Base-by-base conservation (phyloP, 768 basidiomycete species). In the Lentinula sp. region DNA sequence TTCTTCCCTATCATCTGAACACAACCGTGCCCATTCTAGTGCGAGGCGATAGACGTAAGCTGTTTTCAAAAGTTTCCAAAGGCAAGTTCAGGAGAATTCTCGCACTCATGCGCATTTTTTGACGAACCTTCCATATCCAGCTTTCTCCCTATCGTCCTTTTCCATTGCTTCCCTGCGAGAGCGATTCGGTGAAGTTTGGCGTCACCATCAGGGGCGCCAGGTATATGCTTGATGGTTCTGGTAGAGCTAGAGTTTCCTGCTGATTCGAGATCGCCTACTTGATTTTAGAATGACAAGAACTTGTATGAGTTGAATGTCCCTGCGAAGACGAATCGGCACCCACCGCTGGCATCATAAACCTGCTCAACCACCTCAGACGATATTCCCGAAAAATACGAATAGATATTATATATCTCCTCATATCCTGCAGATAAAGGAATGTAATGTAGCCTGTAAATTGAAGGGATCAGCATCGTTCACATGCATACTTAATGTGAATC, bases 111-210 rank as follows among this genome's bases (percentile, higher is more conserved):
- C 28, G 28, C 28, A 28, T 28, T 28, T 28, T 28, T 28, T 4
- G 28, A 28, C 28, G 28, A 28, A 18, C 45, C 45, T 83, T 98
- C 93, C 91, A 97, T 94, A 75, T 98, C 96, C 59, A 88, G 78
- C 61, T 81, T 85, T 54, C 96, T 75, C 23, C 92, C 93, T 18
- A 93, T 81, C 1, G 85, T 89, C 67, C 84, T 82, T 71, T 90
- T 93, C 96, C 96, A 98, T 62, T 91, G 83, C 68, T 94, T 87
- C n/a, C 96, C 95, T 1, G 94, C 93, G 46, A 87, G 76, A 0
- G 96, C 95, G 43, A 98, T 96, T 66, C 91, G 82, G 39, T 86
- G 78, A 60, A 95, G 74, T 52, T 87, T 80, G 32, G 77, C 76
- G 68, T 96, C 93, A 4, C 89, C 89, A 62, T 92, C 85, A 64